Evolutionary conservation across 2,329 filamentous ascomycete species (phyloP).

Genomic region (Colletotrichum viniferum): DNA sequence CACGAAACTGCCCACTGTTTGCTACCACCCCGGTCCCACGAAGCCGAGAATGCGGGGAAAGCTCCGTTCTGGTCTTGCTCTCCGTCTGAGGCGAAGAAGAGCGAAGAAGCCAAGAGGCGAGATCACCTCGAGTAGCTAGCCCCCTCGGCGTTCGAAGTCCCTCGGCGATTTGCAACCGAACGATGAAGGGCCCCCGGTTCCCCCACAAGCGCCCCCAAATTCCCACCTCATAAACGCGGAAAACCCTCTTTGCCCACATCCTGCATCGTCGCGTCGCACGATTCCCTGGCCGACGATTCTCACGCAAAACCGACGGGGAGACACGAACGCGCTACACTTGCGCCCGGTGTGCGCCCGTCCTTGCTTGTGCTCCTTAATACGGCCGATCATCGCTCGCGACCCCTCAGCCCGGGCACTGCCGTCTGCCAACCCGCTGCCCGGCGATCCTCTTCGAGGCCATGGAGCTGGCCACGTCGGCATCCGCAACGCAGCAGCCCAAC

Average conservation of each 20-base stretch:
- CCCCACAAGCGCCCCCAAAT: not conserved
- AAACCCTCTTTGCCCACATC: not conserved
- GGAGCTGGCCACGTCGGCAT: not conserved
- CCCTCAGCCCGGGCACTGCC: not conserved
- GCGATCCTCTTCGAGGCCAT: not conserved
- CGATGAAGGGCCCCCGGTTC: not conserved
- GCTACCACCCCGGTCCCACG: not conserved
- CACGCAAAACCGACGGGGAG: constrained; percentile 8
- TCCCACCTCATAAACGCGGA: not conserved
- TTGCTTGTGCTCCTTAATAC: not conserved
- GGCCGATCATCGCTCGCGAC: not conserved
- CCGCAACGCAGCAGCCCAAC: not conserved
- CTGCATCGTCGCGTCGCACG: constrained; percentile 19
- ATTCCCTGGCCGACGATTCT: constrained; percentile 22
- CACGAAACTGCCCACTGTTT: not conserved
- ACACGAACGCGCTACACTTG: not conserved
- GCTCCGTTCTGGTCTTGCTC: not conserved
- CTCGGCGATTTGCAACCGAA: constrained; percentile 9
- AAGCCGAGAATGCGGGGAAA: constrained; percentile 8
- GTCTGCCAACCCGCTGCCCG: not conserved
- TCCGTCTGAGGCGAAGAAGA: not conserved
- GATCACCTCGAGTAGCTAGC: not conserved
- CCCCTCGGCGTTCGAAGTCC: not conserved
- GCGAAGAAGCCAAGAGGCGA: not conserved
- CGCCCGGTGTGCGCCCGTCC: not conserved